Conservation (phyloP, 2,329 filamentous ascomycete genomes). For the Domatiomyces globalis region DNA sequence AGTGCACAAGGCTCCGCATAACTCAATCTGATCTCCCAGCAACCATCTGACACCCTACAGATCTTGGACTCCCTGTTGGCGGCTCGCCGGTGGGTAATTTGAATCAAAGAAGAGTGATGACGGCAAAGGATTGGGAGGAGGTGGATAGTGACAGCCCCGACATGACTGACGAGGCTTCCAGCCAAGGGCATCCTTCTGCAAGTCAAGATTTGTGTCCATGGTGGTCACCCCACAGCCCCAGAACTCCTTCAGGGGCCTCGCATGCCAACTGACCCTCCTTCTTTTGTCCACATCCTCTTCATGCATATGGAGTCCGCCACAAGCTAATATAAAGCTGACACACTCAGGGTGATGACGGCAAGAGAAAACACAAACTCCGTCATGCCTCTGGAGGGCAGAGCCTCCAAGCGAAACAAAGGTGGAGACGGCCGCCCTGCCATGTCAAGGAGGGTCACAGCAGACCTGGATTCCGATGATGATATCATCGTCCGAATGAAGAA, state of each 20-base stretch:
- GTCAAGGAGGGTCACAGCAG: slow-evolving; percentile 27
- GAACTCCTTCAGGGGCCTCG: no score
- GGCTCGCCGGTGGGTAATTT: slow-evolving; percentile 2
- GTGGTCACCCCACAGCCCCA: no score
- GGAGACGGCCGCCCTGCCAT: background rate
- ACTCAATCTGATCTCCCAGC: background rate
- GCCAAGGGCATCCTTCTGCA: background rate
- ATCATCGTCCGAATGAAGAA: slow-evolving; percentile 23
- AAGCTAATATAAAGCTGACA: background rate
- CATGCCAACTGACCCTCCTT: background rate
- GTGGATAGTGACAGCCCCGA: background rate
- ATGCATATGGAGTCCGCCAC: background rate
- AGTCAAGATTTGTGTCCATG: background rate
- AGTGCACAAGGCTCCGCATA: background rate
- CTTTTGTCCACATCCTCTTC: background rate
- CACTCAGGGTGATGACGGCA: background rate
- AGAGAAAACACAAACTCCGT: background rate
- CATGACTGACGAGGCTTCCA: background rate
- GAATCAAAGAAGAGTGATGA: background rate
- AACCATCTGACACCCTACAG: background rate
- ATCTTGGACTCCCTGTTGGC: slow-evolving; percentile 6
- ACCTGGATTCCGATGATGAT: slow-evolving; percentile 36
- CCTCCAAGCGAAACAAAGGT: background rate
- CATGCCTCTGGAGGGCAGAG: background rate
- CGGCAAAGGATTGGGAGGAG: background rate